phyloP scores from a whole-genome alignment of 306 rosid genomes.

The Ammopiptanthus mongolicus region DNA sequence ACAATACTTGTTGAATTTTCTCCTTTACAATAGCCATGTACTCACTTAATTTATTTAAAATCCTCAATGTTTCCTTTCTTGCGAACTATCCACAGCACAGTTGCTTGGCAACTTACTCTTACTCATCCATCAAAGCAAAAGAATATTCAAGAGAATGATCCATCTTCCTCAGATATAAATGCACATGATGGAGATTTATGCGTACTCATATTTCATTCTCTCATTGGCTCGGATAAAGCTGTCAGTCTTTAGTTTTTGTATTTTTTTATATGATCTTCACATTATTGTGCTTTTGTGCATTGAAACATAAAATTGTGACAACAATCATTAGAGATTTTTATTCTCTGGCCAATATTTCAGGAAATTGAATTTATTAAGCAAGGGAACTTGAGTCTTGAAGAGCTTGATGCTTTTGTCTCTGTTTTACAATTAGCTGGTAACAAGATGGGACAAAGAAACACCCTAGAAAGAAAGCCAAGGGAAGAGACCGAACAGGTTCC shows the following conservation, averaged over 20 bases:
- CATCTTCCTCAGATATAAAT: slow-evolving; percentile 26
- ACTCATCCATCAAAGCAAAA: slow-evolving; percentile 40
- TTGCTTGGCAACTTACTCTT: slow-evolving; percentile 84
- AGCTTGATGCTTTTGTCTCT: slow-evolving; percentile 75
- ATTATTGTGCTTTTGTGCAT: slow-evolving; percentile 9
- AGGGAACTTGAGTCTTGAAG: slow-evolving; percentile 61
- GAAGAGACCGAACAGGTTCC: slow-evolving; percentile 44
- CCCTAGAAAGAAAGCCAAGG: slow-evolving; percentile 41
- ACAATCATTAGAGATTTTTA: not conserved
- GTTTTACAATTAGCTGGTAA: slow-evolving; percentile 72
- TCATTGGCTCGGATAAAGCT: slow-evolving; percentile 59
- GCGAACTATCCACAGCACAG: slow-evolving; percentile 50
- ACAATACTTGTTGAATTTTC: not conserved
- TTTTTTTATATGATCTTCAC: slow-evolving; percentile 9
- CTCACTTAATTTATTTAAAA: not conserved
- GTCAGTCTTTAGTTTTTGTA: slow-evolving; percentile 41
- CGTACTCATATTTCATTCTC: slow-evolving; percentile 62
- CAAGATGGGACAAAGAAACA: slow-evolving; percentile 40
- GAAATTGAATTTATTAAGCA: slow-evolving; percentile 82
- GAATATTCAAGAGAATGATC: slow-evolving; percentile 35
- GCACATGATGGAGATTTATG: slow-evolving; percentile 48
- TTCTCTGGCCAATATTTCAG: slow-evolving; percentile 41
- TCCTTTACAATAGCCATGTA: not conserved
- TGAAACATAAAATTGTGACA: not conserved
- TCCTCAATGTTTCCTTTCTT: slow-evolving; percentile 24